phyloP scores from a whole-genome alignment of 345 rosid genomes.

The Syzygium jambos region DNA sequence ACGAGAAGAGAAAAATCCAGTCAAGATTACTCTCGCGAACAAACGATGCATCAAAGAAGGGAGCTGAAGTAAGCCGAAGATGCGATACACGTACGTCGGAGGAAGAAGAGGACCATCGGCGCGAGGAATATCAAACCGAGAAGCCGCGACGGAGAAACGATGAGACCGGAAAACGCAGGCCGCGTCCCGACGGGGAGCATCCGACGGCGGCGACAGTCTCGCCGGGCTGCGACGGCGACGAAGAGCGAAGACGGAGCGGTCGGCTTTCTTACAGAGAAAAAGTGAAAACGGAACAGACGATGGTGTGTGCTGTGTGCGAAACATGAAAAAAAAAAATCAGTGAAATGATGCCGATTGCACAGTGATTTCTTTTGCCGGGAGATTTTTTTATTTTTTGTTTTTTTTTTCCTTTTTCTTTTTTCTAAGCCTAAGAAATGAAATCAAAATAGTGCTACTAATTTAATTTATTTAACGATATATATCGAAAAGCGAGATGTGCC shows the following conservation, averaged over 20 bases:
- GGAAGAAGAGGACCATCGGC: neutral
- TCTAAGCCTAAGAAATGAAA: neutral
- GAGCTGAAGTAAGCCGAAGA: neutral
- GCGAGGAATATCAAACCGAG: neutral
- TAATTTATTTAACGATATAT: neutral
- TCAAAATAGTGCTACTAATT: neutral
- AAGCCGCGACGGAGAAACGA: neutral
- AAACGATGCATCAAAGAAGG: neutral
- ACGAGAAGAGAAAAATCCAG: neutral
- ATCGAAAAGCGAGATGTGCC: neutral
- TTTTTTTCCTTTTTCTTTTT: neutral
- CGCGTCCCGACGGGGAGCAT: neutral
- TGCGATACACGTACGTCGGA: neutral
- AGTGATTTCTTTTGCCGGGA: neutral
- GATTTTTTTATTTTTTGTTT: neutral
- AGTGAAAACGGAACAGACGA: neutral
- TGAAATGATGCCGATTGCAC: neutral
- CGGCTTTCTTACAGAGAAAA: neutral
- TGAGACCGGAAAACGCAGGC: neutral
- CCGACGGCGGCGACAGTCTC: neutral
- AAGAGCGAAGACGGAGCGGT: neutral
- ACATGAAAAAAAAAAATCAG: neutral
- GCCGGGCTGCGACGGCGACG: neutral
- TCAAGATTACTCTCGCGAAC: neutral
- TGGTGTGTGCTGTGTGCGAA: neutral